Evolutionary conservation across 352 stramenopile genomes (phyloP).

Genomic region (Globisporangium nunn): DNA sequence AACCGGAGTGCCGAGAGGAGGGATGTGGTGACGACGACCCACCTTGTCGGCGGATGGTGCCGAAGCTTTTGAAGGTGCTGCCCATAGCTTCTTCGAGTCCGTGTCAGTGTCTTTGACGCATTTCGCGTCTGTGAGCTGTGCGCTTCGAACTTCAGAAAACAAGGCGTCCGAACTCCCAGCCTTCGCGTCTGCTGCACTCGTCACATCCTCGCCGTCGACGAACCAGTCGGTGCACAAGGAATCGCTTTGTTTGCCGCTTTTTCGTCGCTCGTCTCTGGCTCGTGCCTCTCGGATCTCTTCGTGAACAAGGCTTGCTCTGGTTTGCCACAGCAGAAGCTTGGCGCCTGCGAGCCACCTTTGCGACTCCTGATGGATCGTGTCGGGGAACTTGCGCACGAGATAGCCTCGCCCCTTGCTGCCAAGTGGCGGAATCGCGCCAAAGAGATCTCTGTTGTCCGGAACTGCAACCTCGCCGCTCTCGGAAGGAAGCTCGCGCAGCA

Average conservation of each 20-base stretch:
- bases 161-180: not conserved
- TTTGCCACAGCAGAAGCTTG: conserved; percentile 61
- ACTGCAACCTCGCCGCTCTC: conserved; percentile 16
- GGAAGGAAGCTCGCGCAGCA: conserved; percentile 19
- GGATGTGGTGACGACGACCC: conserved; percentile 19
- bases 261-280: conserved; percentile 18
- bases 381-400: conserved; percentile 34
- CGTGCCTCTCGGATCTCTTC: conserved; percentile 33
- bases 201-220: conserved; percentile 6
- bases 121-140: not conserved
- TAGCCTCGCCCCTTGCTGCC: conserved; percentile 47
- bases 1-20: conserved; percentile 10
- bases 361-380: conserved; percentile 4
- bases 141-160: not conserved
- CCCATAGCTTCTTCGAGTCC: not conserved
- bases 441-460: conserved; percentile 33
- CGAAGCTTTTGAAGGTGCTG: not conserved
- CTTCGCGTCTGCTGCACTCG: not conserved
- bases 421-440: conserved; percentile 32
- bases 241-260: conserved; percentile 3
- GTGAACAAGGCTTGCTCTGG: conserved; percentile 35
- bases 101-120: not conserved
- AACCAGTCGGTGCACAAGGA: conserved; percentile 34
- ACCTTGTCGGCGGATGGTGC: conserved; percentile 23
- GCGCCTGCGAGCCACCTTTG: conserved; percentile 35